phyloP scores from a whole-genome alignment of 192 early-diverging fungal species.

The Coemansia sp. region DNA sequence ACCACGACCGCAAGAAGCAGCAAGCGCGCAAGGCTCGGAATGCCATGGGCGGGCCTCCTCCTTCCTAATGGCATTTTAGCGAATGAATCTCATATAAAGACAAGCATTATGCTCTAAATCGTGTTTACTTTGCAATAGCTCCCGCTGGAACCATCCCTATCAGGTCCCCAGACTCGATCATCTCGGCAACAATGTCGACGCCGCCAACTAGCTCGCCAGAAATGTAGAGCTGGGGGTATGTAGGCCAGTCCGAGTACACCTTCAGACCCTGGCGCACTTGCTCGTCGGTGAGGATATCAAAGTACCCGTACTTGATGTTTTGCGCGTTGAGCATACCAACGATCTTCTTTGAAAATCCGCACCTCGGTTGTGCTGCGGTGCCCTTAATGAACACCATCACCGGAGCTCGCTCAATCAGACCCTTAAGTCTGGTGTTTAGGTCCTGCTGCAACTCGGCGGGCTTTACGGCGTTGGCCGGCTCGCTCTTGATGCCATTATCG shows the following conservation, averaged over 20 bases:
- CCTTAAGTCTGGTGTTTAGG: constrained; percentile 69
- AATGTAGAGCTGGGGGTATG: constrained; percentile 91
- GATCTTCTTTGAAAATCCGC: constrained; percentile 86
- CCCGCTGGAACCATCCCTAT: constrained; percentile 58
- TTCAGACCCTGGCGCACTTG: constrained; percentile 90
- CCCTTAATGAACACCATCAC: constrained; percentile 99
- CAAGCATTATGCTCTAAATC: background rate
- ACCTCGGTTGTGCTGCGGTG: constrained; percentile 84
- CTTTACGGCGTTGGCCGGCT: constrained; percentile 29
- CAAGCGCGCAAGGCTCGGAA: constrained; percentile 68
- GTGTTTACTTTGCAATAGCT: constrained; percentile 14
- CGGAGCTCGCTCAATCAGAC: constrained; percentile 62
- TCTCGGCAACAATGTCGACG: constrained; percentile 91
- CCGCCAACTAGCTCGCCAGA: constrained; percentile 92
- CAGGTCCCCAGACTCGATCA: constrained; percentile 77
- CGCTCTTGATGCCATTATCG: constrained; percentile 25
- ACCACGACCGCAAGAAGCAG: constrained; percentile 73
- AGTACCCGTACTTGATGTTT: constrained; percentile 76
- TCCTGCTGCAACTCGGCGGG: constrained; percentile 64
- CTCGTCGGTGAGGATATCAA: constrained; percentile 91
- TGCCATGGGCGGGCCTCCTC: constrained; percentile 4
- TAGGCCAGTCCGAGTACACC: constrained; percentile 91
- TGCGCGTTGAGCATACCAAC: constrained; percentile 75
- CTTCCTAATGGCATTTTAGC: background rate
- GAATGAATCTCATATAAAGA: background rate